A percentile compares a stretch with the other conserved stretches of the same genome.
Evolutionary conservation across 208 protist species (phyloP).

Genomic region (Acanthamoeba healyi): DNA sequence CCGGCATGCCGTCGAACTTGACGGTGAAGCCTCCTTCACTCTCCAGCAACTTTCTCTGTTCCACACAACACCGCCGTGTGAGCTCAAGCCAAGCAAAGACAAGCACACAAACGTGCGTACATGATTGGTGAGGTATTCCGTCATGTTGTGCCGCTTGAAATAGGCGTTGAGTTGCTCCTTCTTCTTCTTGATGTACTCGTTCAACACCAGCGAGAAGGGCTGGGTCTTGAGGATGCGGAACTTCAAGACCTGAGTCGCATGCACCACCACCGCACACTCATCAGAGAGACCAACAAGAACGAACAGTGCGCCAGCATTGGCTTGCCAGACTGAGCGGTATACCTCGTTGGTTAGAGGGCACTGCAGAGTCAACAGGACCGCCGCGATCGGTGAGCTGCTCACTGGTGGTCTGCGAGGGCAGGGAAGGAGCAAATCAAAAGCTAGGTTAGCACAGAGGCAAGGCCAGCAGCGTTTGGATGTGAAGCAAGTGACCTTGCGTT

Average conservation of each 20-base stretch:
- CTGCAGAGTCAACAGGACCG: not conserved
- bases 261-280: not conserved
- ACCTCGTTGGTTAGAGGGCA: conserved; percentile 9
- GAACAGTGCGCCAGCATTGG: not conserved
- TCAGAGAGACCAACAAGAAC: not conserved
- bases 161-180: not conserved
- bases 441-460: too few species aligned
- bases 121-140: not conserved
- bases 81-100: too few species aligned
- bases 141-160: not conserved
- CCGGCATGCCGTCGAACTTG: conserved; percentile 35
- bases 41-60: conserved; percentile 18
- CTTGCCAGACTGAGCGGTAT: not conserved
- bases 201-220: not conserved
- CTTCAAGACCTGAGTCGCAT: not conserved
- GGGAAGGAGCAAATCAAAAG: too few species aligned
- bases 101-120: too few species aligned
- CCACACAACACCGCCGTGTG: too few species aligned
- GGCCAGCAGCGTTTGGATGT: too few species aligned
- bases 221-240: not conserved
- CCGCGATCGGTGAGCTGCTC: not conserved
- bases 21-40: not conserved
- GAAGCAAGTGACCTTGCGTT: not conserved
- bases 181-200: conserved; percentile 41
- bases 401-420: not conserved